Base-by-base conservation (phyloP, 768 basidiomycete species). In the Tulasnella sp. region DNA sequence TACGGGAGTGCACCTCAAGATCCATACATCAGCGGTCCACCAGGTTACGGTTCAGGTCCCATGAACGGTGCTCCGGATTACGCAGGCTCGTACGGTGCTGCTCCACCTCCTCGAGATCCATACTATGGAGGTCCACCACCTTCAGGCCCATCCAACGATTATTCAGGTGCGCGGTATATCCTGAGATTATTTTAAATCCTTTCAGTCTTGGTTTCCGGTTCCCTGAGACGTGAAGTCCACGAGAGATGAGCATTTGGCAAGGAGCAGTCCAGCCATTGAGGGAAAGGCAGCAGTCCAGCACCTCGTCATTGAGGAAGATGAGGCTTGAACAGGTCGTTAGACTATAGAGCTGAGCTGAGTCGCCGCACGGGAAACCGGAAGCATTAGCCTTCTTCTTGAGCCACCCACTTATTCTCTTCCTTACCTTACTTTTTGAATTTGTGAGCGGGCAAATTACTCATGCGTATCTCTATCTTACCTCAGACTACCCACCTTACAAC, bases 1-100 rank as follows among this genome's bases (percentile, higher is more conserved):
- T 77, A 77, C 44, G 77, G 42, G 26, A 77, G 67, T 23, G 67
- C n/a, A 29, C 42, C 69, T 39, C 77, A 77, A 73, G 75, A 51
- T 76, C 51, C 75, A 20, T 77, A 77, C 40, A 70, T 39, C 26
- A 29, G 26, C 6, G 37, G 37, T 35, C 32, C 70, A 5, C 69
- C 77, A 32, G 23, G 35, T 29, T 77, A 70, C 44, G 69, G 67
- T 26, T 44, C 77, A 32, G 46, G 40, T 40, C 77, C 71, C n/a
- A 76, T 76, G 23, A 61, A 46, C 40, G 69, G 77, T 44, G 61
- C 29, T 67, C 61, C 61, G 13, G 77, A 73, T 44, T 77, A 77
- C 39, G 40, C 77, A 48, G 39, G 26, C 15, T 46, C 77, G 39
- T 76, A 76, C 11, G 55, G 75, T 57, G 55, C 39, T n/a, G 75